Conservation (phyloP, 2,329 filamentous ascomycete species). For the Herpotrichia juniperi region DNA sequence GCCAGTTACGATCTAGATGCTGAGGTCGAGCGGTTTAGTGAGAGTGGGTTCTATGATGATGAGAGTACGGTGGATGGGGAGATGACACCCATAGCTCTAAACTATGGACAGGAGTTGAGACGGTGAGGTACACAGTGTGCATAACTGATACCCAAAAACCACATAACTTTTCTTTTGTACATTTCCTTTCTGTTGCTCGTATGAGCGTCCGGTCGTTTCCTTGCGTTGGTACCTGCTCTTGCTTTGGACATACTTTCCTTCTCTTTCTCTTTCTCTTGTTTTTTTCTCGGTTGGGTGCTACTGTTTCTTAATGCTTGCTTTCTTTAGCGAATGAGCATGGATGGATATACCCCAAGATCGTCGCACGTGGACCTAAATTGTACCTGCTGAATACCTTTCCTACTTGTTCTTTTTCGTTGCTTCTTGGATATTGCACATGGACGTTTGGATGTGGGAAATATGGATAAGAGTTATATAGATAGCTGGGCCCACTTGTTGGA, state of each 20-base stretch:
- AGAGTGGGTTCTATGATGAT: conserved; percentile 57
- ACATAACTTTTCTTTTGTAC: too few relatives aligned
- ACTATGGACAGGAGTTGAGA: conserved; percentile 37
- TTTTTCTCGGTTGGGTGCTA: conserved; percentile 18
- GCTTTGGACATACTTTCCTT: conserved; percentile 3
- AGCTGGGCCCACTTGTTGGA: neutral
- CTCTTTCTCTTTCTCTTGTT: conserved; percentile 11
- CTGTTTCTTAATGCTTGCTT: conserved; percentile 7
- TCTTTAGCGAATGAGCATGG: conserved; percentile 21
- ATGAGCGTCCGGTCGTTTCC: conserved; percentile 13
- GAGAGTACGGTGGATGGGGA: conserved; percentile 53
- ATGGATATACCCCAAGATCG: conserved; percentile 33
- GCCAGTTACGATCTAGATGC: conserved; percentile 66
- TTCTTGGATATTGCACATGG: neutral
- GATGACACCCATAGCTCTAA: conserved; percentile 39
- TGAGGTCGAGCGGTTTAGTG: conserved; percentile 56
- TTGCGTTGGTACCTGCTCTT: conserved; percentile 11
- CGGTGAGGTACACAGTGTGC: conserved; percentile 8
- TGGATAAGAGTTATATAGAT: neutral
- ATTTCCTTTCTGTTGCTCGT: conserved; percentile 16
- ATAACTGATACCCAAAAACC: neutral
- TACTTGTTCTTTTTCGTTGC: neutral
- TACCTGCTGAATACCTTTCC: neutral
- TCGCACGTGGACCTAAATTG: neutral
- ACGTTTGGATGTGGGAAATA: neutral